These are phyloP conservation scores for Coemansia sp. DNA, from an alignment of 192 early-diverging fungal species.

Conservation along the genomic window DNA sequence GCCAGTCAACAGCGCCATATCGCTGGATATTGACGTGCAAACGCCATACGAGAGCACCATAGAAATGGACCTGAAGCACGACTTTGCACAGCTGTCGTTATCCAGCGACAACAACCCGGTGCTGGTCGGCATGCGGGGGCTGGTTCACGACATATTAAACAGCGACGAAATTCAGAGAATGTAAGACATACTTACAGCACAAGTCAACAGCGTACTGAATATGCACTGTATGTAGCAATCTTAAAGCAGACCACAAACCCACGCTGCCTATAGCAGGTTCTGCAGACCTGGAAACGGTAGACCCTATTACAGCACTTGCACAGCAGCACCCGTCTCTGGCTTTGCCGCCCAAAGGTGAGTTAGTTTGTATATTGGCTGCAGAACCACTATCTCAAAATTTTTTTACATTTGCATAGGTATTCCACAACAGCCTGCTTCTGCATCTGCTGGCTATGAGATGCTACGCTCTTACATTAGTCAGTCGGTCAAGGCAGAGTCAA, in stretches of 20 bases:
- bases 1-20: conserved; percentile 24
- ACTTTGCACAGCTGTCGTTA: conserved; percentile 24
- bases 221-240: conserved; percentile 3
- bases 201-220: too few relatives aligned
- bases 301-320: conserved; percentile 12
- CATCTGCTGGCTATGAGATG: conserved; percentile 13
- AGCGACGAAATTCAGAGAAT: conserved; percentile 31
- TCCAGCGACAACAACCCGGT: conserved; percentile 3
- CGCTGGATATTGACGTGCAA: conserved; percentile 22
- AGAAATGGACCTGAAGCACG: conserved; percentile 23
- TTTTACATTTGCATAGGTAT: background rate
- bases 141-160: conserved; percentile 23
- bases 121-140: conserved; percentile 8
- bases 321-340: conserved; percentile 14
- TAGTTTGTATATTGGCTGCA: background rate
- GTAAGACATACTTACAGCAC: conserved; percentile 14
- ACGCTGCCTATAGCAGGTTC: background rate
- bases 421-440: background rate
- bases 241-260: background rate
- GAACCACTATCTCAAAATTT: background rate
- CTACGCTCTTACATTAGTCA: conserved; percentile 27
- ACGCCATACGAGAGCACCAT: conserved; percentile 24
- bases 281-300: background rate
- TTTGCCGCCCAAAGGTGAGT: conserved; percentile 5
- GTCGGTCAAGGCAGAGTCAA: background rate